Base-by-base conservation (phyloP, 2,329 filamentous ascomycete species). In the Aspergillus sp. region DNA sequence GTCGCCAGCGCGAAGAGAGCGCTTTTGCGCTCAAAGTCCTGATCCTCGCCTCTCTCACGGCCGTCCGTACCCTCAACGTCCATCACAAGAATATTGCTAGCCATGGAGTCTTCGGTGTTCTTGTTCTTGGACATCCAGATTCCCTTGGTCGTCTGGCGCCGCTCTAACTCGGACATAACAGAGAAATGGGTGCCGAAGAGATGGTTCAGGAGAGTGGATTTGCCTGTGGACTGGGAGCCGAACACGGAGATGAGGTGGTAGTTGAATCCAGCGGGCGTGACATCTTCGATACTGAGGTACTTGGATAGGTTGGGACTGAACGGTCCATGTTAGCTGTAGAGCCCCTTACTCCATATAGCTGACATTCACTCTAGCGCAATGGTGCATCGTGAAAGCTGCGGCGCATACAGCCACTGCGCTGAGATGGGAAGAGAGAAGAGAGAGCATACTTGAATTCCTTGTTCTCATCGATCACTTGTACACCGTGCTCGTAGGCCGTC, bases 41-140 rank as follows among this genome's bases (percentile, higher is more conserved):
- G 94, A 70, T 99, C 94, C 73, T 99, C 94, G 59, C 94, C 94
- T 61, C 94, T 84, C 77, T 99, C 94, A 62, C 94, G 86, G 48
- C 94, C 94, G 71, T 99, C 94, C 10, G 94, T 97, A 61, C 94
- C 94, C 74, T 99, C 94, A 41, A 99, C 94, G 69, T 99, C 94
- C 94, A 99, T 99, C 63, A 99, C 94, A 58, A 99, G 79, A 65
- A 99, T 97, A 73, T 99, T 99, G 66, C 96, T 91, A 50, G 93
- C 92, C 91, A 97, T 97, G 3, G 61, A 55, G 17, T 52, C 64
- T 58, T 52, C 77, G 71, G 59, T 77, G 73, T 61, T 81, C 80
- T 96, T 96, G 76, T 97, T 97, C 79, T 96, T 96, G 59, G 92
- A 96, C 88, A 99, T 88, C 94, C 94, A 99, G 71, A 99, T 99